Evolutionary conservation across 2,329 filamentous ascomycete genomes (phyloP).

Genomic region (Ophiostoma pallidulum): DNA sequence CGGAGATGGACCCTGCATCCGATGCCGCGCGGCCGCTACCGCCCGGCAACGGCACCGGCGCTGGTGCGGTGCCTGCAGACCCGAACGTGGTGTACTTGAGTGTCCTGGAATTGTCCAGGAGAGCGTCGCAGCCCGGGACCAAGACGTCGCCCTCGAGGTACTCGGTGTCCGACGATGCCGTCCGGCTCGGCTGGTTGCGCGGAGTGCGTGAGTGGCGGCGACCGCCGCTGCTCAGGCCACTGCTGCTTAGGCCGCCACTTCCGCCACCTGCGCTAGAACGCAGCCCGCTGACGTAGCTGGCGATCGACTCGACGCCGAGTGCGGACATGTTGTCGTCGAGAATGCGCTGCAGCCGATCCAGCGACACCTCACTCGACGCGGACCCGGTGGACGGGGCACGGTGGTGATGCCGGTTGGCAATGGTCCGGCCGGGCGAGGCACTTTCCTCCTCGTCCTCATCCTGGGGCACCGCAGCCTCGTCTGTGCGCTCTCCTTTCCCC

Average conservation of each 20-base stretch:
- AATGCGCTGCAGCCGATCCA: conserved; percentile 76
- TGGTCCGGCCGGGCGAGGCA: conserved; percentile 16
- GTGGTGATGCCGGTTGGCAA: conserved; percentile 16
- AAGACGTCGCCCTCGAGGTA: conserved; percentile 68
- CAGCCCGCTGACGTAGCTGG: background rate
- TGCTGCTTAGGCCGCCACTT: background rate
- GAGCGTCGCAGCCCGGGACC: conserved; percentile 77
- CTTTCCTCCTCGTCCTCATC: background rate
- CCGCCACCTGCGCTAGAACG: background rate
- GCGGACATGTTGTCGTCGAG: conserved; percentile 55
- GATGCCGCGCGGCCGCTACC: conserved; percentile 29
- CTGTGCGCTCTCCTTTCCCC: background rate
- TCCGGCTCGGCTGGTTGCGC: conserved; percentile 32
- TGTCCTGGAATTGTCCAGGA: conserved; percentile 84
- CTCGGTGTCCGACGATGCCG: conserved; percentile 75
- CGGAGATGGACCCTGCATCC: conserved; percentile 31
- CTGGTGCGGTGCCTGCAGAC: no score
- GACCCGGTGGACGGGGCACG: conserved; percentile 51
- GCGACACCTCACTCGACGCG: conserved; percentile 59
- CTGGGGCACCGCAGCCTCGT: background rate
- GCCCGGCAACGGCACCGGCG: no score
- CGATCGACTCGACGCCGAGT: conserved; percentile 34
- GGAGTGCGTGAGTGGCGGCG: conserved; percentile 23
- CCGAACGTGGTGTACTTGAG: conserved; percentile 57
- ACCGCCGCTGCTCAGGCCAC: conserved; percentile 17